Percentiles rank a stretch among this genome's conserved stretches.
Conservation (phyloP, 2,329 filamentous ascomycete genomes). For the Fusarium keratoplasticum region DNA sequence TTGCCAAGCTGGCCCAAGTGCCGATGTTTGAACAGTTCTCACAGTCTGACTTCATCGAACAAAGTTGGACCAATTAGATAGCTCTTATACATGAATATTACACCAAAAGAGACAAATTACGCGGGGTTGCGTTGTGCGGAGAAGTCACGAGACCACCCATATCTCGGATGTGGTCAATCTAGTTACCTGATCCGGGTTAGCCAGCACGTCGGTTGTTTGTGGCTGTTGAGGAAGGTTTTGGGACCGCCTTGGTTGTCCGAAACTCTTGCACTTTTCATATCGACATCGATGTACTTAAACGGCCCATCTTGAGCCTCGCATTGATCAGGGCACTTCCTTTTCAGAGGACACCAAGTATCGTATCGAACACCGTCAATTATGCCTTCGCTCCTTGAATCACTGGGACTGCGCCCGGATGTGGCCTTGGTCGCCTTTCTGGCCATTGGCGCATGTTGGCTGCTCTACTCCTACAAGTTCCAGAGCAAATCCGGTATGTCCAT, state of each 20-base stretch:
- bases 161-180: background rate
- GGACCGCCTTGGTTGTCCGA: background rate
- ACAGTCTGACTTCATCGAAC: background rate
- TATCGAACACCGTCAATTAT: background rate
- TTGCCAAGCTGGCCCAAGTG: background rate
- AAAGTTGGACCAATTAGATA: background rate
- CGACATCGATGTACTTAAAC: background rate
- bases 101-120: background rate
- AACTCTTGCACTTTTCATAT: background rate
- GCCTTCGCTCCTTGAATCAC: background rate
- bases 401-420: background rate
- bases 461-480: background rate
- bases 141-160: background rate
- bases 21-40: background rate
- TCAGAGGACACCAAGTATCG: background rate
- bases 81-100: background rate
- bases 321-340: background rate
- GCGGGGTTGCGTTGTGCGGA: constrained; percentile 3
- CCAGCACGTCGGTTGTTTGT: background rate
- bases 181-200: constrained; percentile 5
- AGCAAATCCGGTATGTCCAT: background rate
- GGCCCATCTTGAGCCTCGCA: background rate
- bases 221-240: background rate
- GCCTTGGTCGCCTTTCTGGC: background rate
- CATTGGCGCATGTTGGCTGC: background rate